Evolutionary conservation across 1,139 yeast genomes (phyloP).

Genomic region (Wickerhamomyces sp.): DNA sequence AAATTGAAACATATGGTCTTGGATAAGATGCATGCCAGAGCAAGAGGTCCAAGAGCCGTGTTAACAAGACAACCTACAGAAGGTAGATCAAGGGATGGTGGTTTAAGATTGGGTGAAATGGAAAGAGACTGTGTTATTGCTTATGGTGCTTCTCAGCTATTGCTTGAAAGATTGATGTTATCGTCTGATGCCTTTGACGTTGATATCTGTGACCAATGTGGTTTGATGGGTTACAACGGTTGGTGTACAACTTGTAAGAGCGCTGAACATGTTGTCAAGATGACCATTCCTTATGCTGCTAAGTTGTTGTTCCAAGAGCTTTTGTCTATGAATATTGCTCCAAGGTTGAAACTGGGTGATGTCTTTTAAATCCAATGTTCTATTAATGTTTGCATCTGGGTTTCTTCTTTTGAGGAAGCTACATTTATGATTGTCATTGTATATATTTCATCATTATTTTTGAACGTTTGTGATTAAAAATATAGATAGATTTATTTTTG

Average conservation of each 20-base stretch:
- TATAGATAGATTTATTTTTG: too few species aligned
- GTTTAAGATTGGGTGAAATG: constrained; percentile 98
- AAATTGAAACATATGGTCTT: constrained; percentile 98
- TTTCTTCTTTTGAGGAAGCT: too few species aligned
- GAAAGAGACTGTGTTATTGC: constrained; percentile 99
- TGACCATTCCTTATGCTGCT: constrained; percentile 98
- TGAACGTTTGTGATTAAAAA: too few species aligned
- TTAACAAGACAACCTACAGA: constrained; percentile 98
- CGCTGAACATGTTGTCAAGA: constrained; percentile 77
- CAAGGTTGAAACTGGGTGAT: constrained; percentile 84
- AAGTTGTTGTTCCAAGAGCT: constrained; percentile 93
- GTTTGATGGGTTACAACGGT: constrained; percentile 95
- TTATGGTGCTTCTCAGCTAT: constrained; percentile 94
- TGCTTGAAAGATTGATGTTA: constrained; percentile 91
- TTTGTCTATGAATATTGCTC: constrained; percentile 96
- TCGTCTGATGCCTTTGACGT: constrained; percentile 98
- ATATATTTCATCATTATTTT: too few species aligned
- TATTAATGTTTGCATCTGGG: too few species aligned
- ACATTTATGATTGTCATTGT: too few species aligned
- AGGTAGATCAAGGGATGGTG: constrained; percentile 99
- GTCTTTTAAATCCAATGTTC: constrained; percentile 44
- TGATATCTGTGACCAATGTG: constrained; percentile 90
- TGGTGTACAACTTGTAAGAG: constrained; percentile 97
- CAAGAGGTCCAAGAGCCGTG: constrained; percentile 98
- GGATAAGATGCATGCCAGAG: constrained; percentile 99